These are phyloP conservation scores for Hippophae tibetana DNA, from an alignment of 306 rosid genomes.

Conservation along the genomic window DNA sequence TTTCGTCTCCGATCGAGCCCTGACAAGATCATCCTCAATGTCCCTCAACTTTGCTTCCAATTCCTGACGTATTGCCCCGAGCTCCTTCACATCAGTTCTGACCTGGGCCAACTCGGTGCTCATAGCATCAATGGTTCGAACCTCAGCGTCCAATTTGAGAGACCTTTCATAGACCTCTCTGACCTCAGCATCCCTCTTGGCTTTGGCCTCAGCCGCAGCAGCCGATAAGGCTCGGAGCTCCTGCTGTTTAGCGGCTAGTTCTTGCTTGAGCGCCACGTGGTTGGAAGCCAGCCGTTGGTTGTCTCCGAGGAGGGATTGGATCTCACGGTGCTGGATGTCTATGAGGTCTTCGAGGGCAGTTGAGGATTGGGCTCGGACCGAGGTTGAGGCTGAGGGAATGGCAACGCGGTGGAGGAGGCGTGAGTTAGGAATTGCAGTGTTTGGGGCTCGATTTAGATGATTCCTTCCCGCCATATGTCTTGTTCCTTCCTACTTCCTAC, in stretches of 20 bases:
- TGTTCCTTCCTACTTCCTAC: too few relatives aligned
- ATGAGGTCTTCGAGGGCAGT: slow-evolving; percentile 50
- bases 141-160: slow-evolving; percentile 58
- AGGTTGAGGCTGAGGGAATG: slow-evolving; percentile 26
- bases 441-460: background rate
- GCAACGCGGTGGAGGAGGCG: slow-evolving; percentile 11
- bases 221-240: slow-evolving; percentile 52
- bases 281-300: slow-evolving; percentile 79
- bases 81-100: slow-evolving; percentile 36
- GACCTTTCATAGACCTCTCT: slow-evolving; percentile 67
- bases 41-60: slow-evolving; percentile 38
- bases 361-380: slow-evolving; percentile 19
- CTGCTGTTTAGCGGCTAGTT: slow-evolving; percentile 47
- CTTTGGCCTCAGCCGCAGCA: slow-evolving; percentile 39
- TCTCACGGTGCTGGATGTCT: slow-evolving; percentile 53
- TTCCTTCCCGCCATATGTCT: too few relatives aligned
- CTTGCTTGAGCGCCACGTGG: slow-evolving; percentile 83
- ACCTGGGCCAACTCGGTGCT: slow-evolving; percentile 48
- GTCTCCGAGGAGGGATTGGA: slow-evolving; percentile 62
- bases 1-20: slow-evolving; percentile 35
- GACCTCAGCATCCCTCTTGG: slow-evolving; percentile 60
- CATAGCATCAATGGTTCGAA: slow-evolving; percentile 50
- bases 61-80: slow-evolving; percentile 34
- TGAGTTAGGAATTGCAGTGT: slow-evolving; percentile 12
- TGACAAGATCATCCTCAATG: slow-evolving; percentile 32